phyloP scores from a whole-genome alignment of 306 rosid species.

The Pachyrhizus erosus region DNA sequence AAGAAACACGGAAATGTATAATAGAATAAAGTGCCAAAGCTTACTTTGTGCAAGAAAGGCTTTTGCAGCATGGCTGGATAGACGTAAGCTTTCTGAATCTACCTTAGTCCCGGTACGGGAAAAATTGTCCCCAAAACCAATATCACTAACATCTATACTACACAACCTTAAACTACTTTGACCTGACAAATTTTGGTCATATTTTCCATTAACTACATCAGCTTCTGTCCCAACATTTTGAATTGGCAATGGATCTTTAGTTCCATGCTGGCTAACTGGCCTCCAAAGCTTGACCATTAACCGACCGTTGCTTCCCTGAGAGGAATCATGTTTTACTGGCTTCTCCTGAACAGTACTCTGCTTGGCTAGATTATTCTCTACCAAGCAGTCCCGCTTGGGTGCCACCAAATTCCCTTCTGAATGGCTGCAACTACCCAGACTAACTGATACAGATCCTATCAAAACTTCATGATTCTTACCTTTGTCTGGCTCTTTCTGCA shows the following conservation, averaged over 20 bases:
- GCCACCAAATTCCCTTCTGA: slow-evolving; percentile 50
- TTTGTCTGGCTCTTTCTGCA: slow-evolving; percentile 59
- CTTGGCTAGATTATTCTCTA: slow-evolving; percentile 54
- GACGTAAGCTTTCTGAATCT: slow-evolving; percentile 45
- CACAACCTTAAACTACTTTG: slow-evolving; percentile 48
- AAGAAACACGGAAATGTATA: background rate
- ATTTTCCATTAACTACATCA: slow-evolving; percentile 53
- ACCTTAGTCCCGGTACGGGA: slow-evolving; percentile 43
- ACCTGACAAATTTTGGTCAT: slow-evolving; percentile 41
- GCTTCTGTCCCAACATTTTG: slow-evolving; percentile 56
- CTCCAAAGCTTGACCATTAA: slow-evolving; percentile 73
- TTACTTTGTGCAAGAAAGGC: slow-evolving; percentile 85
- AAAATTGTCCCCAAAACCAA: slow-evolving; percentile 36
- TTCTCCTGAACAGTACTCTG: slow-evolving; percentile 59
- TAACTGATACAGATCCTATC: slow-evolving; percentile 87
- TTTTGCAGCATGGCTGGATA: slow-evolving; percentile 65
- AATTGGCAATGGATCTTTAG: slow-evolving; percentile 52
- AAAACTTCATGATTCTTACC: slow-evolving; percentile 70
- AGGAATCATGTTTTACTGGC: slow-evolving; percentile 57
- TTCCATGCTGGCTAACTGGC: slow-evolving; percentile 69
- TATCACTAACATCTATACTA: slow-evolving; percentile 46
- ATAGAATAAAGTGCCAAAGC: slow-evolving; percentile 22
- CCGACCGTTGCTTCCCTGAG: slow-evolving; percentile 53
- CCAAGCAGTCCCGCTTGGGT: slow-evolving; percentile 45
- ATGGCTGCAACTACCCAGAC: slow-evolving; percentile 64